These are phyloP conservation scores for Primulina tabacum DNA, from an alignment of 257 asterid species.

Conservation along the genomic window DNA sequence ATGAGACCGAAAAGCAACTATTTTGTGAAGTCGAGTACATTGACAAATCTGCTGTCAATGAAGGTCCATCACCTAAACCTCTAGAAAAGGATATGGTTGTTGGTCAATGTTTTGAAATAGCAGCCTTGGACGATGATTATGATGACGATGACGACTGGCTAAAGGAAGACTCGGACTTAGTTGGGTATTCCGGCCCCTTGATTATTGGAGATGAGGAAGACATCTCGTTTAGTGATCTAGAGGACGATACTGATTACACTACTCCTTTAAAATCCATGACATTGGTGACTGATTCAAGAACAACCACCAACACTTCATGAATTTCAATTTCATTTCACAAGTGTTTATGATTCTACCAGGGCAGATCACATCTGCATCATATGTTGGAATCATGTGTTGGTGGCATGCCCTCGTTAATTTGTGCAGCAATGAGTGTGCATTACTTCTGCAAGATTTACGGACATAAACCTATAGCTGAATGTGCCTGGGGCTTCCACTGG, in stretches of 20 bases:
- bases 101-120: constrained; percentile 39
- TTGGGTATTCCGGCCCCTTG: constrained; percentile 46
- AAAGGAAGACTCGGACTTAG: constrained; percentile 68
- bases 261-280: constrained; percentile 47
- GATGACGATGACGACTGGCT: constrained; percentile 78
- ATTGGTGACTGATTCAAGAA: constrained; percentile 34
- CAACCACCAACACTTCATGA: constrained; percentile 35
- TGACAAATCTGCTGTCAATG: constrained; percentile 63
- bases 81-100: constrained; percentile 46
- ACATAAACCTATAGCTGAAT: neutral
- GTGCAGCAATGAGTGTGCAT: constrained; percentile 14
- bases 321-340: constrained; percentile 1
- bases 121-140: constrained; percentile 40
- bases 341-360: neutral
- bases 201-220: constrained; percentile 67
- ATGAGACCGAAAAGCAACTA: constrained; percentile 51
- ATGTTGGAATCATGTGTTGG: constrained; percentile 13
- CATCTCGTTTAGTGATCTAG: constrained; percentile 95
- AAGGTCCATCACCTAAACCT: constrained; percentile 41
- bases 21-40: constrained; percentile 46
- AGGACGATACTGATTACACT: constrained; percentile 65
- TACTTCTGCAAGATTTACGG: constrained; percentile 16
- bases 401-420: constrained; percentile 9
- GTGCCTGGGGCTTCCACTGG: constrained; percentile 8
- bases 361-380: constrained; percentile 10